Conservation (phyloP, 192 early-diverging fungal species). For the Coemansia sp. region DNA sequence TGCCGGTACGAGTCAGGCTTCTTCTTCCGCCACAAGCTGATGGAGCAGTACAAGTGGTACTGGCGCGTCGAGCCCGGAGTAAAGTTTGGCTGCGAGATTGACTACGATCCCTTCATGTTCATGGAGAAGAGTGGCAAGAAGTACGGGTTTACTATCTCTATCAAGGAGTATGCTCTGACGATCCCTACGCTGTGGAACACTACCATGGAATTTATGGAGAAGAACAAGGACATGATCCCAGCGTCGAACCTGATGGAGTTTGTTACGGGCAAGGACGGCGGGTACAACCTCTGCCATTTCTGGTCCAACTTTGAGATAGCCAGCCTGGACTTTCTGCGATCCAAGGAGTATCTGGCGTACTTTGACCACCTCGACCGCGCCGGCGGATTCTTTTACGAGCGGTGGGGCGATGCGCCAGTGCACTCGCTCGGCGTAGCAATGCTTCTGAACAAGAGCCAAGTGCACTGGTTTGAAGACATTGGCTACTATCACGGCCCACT, state of each 20-base stretch:
- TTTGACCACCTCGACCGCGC: constrained; percentile 66
- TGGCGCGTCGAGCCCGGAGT: constrained; percentile 59
- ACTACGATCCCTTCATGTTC: constrained; percentile 56
- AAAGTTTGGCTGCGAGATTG: constrained; percentile 54
- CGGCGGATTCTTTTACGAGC: constrained; percentile 85
- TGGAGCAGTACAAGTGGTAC: constrained; percentile 55
- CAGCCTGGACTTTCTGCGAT: constrained; percentile 64
- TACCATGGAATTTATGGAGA: constrained; percentile 42
- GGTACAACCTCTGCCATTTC: constrained; percentile 64
- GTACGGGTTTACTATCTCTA: constrained; percentile 54
- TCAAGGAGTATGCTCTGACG: constrained; percentile 51
- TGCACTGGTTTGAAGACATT: constrained; percentile 69
- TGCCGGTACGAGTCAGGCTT: constrained; percentile 50
- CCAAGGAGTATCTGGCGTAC: constrained; percentile 61
- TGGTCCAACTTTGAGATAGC: constrained; percentile 85
- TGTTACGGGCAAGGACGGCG: constrained; percentile 28
- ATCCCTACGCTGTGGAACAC: constrained; percentile 53
- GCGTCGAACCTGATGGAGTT: constrained; percentile 57
- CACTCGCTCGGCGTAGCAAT: constrained; percentile 66
- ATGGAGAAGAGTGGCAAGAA: constrained; percentile 53
- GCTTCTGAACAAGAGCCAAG: constrained; percentile 58
- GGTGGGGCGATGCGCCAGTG: constrained; percentile 64
- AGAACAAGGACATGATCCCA: constrained; percentile 53
- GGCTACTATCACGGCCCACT: constrained; percentile 59
- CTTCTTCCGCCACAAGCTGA: constrained; percentile 55